Evolutionary conservation across 169 alveolate genomes (phyloP), one percentile per base, ranked within the genome.

Genomic region (Plasmodium malariae): DNA sequence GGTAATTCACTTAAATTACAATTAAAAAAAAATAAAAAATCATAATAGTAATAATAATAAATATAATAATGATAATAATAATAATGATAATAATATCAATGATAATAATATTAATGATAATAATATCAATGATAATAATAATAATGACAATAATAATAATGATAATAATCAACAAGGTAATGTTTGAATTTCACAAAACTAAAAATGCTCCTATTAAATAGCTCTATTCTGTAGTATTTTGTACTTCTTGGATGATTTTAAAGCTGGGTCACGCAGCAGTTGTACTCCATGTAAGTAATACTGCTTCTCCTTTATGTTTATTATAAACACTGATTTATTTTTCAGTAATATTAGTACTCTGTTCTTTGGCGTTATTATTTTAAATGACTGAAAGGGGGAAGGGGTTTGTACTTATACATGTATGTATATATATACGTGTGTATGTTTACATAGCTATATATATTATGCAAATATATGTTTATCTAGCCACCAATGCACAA

Each of bases 261-360:
- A 70, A 28, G 87, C 92, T 26, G 92, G 92, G 45, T 86, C 92
- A 12, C 92, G 86, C 48, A 86, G 28, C 34, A 86, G 24, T 40
- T 86, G 92, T 14, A 70, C 70, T 21, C 92, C 92, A 43, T 86
- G 86, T 26, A 86, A 40, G 62, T 69, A 86, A 24, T 86, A 86
- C 40, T 55, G 68, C 37, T 57, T 86, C 30, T 70, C 87, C 19
- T 86, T 68, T 69, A 86, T 86, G 21, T 30, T 45, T n/a, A 86
- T 26, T 48, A 65, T 69, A 51, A 86, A 86, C 5, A 86, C 92
- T 7, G 92, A 34, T 86, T 86, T 86, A 59, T 69, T 86, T 57
- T 86, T 86, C 19, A 86, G 49, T 28, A 86, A 2, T 86, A 70
- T 70, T 24, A 86, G 30, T 17, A 70, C 70, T 55, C 49, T 86